phyloP scores from a whole-genome alignment of 306 rosid species.

The Trifolium repens region DNA sequence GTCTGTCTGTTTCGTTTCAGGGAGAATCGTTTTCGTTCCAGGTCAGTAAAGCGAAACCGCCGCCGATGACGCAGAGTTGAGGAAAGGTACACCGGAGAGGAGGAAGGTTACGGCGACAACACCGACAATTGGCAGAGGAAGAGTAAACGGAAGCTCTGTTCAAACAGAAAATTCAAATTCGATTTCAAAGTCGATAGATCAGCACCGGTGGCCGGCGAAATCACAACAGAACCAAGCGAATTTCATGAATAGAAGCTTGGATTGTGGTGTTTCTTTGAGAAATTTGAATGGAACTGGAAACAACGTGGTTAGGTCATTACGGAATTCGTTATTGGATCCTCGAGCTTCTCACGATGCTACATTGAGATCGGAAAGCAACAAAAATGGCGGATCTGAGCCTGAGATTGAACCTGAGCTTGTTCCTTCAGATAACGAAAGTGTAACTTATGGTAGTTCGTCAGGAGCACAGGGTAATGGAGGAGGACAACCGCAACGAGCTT shows the following conservation, averaged over 20 bases:
- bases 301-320: constrained; percentile 66
- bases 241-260: constrained; percentile 65
- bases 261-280: constrained; percentile 56
- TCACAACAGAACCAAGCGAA: constrained; percentile 41
- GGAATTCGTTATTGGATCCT: constrained; percentile 55
- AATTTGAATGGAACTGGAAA: constrained; percentile 54
- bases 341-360: constrained; percentile 46
- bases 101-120: constrained; percentile 54
- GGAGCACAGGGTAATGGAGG: constrained; percentile 50
- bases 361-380: constrained; percentile 51
- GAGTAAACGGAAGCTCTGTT: constrained; percentile 44
- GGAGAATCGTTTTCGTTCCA: constrained; percentile 87
- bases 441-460: constrained; percentile 65
- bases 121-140: constrained; percentile 46
- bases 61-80: constrained; percentile 55
- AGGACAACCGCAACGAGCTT: constrained; percentile 50
- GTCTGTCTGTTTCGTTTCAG: constrained; percentile 90
- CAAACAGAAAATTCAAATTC: constrained; percentile 64
- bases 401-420: constrained; percentile 45
- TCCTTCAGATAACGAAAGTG: constrained; percentile 78
- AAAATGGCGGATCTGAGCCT: constrained; percentile 54
- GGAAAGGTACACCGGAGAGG: constrained; percentile 83
- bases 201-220: constrained; percentile 75
- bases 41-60: constrained; percentile 73
- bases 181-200: constrained; percentile 59